These are phyloP conservation scores for Wickerhamomyces bisporus DNA, from an alignment of 805 yeast genomes.

Conservation along the genomic window DNA sequence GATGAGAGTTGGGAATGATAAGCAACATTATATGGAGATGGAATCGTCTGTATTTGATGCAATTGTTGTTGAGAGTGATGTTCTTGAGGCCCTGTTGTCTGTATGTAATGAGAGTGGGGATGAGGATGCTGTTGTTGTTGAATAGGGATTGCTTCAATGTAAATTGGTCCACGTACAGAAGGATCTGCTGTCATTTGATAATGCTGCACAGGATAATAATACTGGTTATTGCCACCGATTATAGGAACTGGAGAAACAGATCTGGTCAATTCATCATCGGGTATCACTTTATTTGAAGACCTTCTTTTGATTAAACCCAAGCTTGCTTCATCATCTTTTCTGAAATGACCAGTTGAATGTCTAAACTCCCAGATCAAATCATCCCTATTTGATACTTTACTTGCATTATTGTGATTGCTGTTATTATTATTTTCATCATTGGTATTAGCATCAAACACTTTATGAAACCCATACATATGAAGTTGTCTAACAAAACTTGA, in stretches of 20 bases:
- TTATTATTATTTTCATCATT: constrained; percentile 10
- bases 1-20: constrained; percentile 2
- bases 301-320: constrained; percentile 67
- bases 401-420: constrained; percentile 2
- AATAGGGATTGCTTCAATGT: not conserved
- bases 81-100: too few relatives aligned
- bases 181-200: not conserved
- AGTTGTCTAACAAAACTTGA: constrained; percentile 90
- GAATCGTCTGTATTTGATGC: constrained; percentile 5
- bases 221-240: constrained; percentile 1
- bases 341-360: constrained; percentile 67
- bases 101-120: too few relatives aligned
- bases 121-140: constrained; percentile 4
- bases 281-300: constrained; percentile 16
- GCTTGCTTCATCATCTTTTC: constrained; percentile 64
- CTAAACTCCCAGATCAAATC: constrained; percentile 67
- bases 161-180: not conserved
- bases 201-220: constrained; percentile 5
- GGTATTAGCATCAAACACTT: constrained; percentile 37
- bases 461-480: constrained; percentile 96
- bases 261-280: constrained; percentile 14
- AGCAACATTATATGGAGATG: not conserved
- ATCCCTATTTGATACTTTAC: constrained; percentile 9
- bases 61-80: constrained; percentile 5
- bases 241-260: constrained; percentile 4